Percentiles rank a stretch among this genome's conserved stretches.
Conservation (phyloP, 2,329 filamentous ascomycete genomes). For the Trichophyton verrucosum region DNA sequence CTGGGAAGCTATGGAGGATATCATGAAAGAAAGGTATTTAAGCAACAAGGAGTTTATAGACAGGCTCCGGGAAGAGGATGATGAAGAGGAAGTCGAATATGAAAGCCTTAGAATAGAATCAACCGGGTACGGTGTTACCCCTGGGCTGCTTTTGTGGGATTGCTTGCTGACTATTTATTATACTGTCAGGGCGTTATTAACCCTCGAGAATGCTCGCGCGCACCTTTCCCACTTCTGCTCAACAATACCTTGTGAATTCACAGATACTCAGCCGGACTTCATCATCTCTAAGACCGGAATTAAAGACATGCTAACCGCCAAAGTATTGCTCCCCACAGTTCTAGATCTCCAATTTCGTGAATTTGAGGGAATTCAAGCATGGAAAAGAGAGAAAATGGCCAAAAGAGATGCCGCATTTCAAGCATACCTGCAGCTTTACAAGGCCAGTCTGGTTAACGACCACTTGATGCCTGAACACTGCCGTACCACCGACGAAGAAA, state of each 20-base stretch:
- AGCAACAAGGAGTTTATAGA: slow-evolving; percentile 46
- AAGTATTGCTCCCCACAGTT: slow-evolving; percentile 57
- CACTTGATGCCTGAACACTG: slow-evolving; percentile 52
- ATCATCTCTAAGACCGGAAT: slow-evolving; percentile 35
- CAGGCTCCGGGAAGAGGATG: slow-evolving; percentile 38
- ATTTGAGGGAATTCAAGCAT: slow-evolving; percentile 42
- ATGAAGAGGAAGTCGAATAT: slow-evolving; percentile 29
- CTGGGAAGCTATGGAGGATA: slow-evolving; percentile 56
- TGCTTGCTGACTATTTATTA: slow-evolving; percentile 6
- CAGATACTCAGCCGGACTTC: slow-evolving; percentile 58
- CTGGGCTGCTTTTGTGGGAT: not conserved
- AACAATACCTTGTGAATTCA: slow-evolving; percentile 47
- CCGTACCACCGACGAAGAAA: slow-evolving; percentile 29
- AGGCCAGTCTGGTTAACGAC: slow-evolving; percentile 61
- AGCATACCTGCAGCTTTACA: slow-evolving; percentile 59
- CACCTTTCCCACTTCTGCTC: slow-evolving; percentile 76
- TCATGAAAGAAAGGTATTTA: slow-evolving; percentile 60
- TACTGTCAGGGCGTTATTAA: slow-evolving; percentile 49
- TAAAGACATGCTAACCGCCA: slow-evolving; percentile 32
- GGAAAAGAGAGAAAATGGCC: slow-evolving; percentile 60
- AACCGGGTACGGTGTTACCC: slow-evolving; percentile 28
- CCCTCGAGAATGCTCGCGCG: slow-evolving; percentile 58
- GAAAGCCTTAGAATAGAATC: slow-evolving; percentile 31
- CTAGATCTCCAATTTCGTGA: slow-evolving; percentile 51
- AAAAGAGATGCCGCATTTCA: slow-evolving; percentile 73